Conservation (phyloP, 2,329 filamentous ascomycete genomes). For the Hortaea werneckii region DNA sequence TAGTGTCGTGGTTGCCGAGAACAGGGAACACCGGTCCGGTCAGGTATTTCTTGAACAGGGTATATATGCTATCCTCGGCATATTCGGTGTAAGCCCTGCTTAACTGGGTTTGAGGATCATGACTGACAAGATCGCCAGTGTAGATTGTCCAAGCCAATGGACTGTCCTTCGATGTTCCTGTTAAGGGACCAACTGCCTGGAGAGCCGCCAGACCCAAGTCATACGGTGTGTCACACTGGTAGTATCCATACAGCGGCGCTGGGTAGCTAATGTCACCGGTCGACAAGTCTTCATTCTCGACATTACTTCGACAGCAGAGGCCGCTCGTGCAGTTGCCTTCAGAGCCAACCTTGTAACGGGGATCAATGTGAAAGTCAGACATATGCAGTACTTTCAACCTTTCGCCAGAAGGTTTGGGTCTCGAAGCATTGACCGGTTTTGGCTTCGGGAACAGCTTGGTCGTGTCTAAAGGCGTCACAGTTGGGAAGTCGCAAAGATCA, state of each 20-base stretch:
- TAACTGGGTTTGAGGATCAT: conserved; percentile 43
- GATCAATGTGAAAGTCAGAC: conserved; percentile 46
- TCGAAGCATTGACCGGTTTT: conserved; percentile 37
- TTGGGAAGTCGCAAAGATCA: conserved; percentile 39
- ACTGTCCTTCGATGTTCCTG: conserved; percentile 39
- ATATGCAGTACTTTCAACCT: conserved; percentile 47
- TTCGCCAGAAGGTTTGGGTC: conserved; percentile 41
- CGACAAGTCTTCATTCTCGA: conserved; percentile 27
- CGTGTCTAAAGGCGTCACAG: conserved; percentile 35
- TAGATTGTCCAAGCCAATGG: conserved; percentile 46
- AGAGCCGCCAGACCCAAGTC: conserved; percentile 47
- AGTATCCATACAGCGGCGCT: conserved; percentile 46
- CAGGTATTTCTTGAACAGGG: conserved; percentile 46
- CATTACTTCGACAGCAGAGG: conserved; percentile 43
- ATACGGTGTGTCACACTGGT: conserved; percentile 49
- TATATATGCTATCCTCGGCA: conserved; percentile 42
- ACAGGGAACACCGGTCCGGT: conserved; percentile 47
- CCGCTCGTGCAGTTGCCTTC: conserved; percentile 45
- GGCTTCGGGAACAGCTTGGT: conserved; percentile 43
- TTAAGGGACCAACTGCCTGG: conserved; percentile 46
- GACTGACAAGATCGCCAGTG: conserved; percentile 48
- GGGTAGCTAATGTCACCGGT: conserved; percentile 31
- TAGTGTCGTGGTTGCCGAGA: conserved; percentile 49
- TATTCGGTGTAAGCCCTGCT: conserved; percentile 45
- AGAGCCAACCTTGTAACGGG: conserved; percentile 42